Conservation (phyloP, 176 grass and related monocot species). For the Phoenix dactylifera region DNA sequence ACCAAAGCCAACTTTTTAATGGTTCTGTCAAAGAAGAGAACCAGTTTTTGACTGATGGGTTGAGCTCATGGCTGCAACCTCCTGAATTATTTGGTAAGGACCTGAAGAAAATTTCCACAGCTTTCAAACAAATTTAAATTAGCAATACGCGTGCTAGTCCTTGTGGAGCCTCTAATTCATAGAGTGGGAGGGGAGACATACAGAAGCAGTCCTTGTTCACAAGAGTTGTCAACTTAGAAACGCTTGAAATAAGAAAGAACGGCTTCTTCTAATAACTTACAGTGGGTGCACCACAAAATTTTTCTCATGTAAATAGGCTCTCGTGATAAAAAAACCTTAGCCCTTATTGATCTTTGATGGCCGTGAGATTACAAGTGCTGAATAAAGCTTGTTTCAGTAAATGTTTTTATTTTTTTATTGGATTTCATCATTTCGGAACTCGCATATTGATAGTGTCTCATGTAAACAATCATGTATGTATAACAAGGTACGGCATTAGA, state of each 20-base stretch:
- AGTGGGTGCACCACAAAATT: neutral
- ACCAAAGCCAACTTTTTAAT: neutral
- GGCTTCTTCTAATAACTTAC: neutral
- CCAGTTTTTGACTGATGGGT: neutral
- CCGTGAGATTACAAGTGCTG: neutral
- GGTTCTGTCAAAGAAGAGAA: neutral
- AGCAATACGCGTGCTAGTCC: neutral
- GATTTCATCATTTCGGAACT: neutral
- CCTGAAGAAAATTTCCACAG: neutral
- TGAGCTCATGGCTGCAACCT: neutral
- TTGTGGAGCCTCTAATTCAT: neutral
- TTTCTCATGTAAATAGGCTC: neutral
- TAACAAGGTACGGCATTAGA: no score
- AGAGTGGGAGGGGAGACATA: neutral
- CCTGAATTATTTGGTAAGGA: neutral
- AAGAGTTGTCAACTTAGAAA: neutral
- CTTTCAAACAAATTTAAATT: neutral
- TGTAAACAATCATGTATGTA: neutral
- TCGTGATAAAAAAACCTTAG: neutral
- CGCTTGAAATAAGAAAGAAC: neutral
- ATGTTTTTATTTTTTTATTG: neutral
- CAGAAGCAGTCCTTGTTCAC: neutral
- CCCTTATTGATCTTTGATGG: neutral
- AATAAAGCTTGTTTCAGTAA: neutral
- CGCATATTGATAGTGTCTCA: neutral